phyloP scores from a whole-genome alignment of 306 rosid genomes.

The Acacia acuminata region DNA sequence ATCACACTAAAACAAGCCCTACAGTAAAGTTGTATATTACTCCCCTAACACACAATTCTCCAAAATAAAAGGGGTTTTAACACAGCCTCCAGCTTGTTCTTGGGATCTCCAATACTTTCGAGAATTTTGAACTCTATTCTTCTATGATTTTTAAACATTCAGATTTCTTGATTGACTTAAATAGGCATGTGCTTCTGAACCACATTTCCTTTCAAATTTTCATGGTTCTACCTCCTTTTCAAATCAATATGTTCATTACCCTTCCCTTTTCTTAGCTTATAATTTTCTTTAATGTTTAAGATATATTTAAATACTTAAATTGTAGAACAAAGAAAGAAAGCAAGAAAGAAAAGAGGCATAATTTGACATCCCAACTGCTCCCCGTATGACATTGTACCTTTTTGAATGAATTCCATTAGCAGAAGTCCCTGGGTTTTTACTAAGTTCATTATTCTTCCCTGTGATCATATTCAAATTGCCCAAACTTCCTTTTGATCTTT shows the following conservation, averaged over 20 bases:
- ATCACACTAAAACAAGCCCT: neutral
- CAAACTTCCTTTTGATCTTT: conserved; percentile 97
- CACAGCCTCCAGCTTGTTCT: neutral
- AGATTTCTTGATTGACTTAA: neutral
- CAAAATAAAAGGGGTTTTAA: neutral
- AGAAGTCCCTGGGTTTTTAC: conserved; percentile 77
- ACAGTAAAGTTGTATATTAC: too few species aligned
- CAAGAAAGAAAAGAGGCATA: neutral
- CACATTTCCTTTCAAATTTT: neutral
- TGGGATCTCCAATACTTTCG: neutral
- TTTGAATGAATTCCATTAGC: conserved; percentile 83
- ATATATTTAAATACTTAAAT: neutral
- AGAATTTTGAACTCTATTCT: neutral
- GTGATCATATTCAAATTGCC: conserved; percentile 97
- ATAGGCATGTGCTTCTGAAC: neutral
- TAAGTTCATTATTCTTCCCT: conserved; percentile 82
- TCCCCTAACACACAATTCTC: too few species aligned
- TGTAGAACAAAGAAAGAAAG: neutral
- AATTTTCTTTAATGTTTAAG: neutral
- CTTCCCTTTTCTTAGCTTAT: neutral
- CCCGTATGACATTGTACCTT: conserved; percentile 56
- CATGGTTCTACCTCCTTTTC: neutral
- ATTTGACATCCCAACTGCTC: conserved; percentile 27
- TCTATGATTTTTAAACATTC: neutral
- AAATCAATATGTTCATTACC: neutral